phyloP scores from a whole-genome alignment of 139 green algal species.

The Chlamydomonas asymmetrica region DNA sequence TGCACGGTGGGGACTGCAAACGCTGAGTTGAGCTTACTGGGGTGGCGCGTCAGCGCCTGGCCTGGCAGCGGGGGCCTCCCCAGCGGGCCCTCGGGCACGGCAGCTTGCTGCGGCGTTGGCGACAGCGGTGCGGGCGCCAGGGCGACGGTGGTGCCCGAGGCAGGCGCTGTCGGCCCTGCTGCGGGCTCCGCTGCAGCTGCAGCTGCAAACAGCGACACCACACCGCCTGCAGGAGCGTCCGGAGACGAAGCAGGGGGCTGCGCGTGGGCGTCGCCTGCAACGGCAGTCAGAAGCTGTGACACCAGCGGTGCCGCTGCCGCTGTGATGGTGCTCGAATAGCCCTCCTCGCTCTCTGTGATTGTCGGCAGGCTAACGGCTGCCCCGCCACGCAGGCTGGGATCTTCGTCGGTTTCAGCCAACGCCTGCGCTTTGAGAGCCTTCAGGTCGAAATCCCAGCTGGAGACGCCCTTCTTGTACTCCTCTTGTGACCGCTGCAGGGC shows the following conservation, averaged over 20 bases:
- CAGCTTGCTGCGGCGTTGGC: neutral
- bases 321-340: constrained; percentile 4
- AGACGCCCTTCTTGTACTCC: constrained; percentile 86
- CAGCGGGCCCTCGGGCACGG: neutral
- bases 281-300: constrained; percentile 1
- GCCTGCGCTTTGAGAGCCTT: constrained; percentile 82
- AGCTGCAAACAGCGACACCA: neutral
- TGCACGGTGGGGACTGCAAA: too few relatives aligned
- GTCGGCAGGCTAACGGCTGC: constrained; percentile 33
- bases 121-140: constrained; percentile 2
- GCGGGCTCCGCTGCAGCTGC: neutral
- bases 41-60: neutral
- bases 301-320: constrained; percentile 5
- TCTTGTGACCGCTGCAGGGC: constrained; percentile 69
- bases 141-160: neutral
- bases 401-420: constrained; percentile 49
- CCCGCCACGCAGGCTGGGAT: constrained; percentile 5
- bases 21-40: too few relatives aligned
- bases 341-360: constrained; percentile 43
- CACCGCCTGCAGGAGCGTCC: constrained; percentile 4
- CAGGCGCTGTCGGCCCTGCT: neutral
- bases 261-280: neutral
- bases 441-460: constrained; percentile 94
- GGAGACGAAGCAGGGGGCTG: neutral
- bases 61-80: neutral